These are phyloP conservation scores for Mrakiaceae sp. DNA, from an alignment of 1,284 basidiomycete species.

Conservation along the genomic window DNA sequence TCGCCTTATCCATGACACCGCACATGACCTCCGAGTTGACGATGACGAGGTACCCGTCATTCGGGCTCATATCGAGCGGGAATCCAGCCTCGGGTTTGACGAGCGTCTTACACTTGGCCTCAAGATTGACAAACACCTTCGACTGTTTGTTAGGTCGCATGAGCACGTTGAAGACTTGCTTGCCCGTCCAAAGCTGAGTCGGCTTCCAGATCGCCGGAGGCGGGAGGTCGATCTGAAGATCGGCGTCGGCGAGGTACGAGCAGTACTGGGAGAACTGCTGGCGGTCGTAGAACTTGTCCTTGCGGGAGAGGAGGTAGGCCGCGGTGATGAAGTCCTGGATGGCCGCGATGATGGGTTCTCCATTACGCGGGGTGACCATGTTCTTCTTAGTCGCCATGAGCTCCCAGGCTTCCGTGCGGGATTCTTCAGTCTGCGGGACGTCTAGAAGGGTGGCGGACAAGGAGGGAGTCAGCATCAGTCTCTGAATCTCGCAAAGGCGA, in stretches of 20 bases:
- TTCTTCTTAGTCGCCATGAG: slow-evolving; percentile 98
- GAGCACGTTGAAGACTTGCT: slow-evolving; percentile 92
- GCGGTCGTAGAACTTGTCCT: slow-evolving; percentile 88
- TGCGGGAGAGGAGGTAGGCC: slow-evolving; percentile 84
- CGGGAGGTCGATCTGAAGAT: slow-evolving; percentile 87
- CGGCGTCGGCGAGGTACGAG: slow-evolving; percentile 85
- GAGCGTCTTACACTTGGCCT: slow-evolving; percentile 89
- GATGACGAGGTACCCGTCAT: slow-evolving; percentile 96
- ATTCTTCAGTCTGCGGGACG: slow-evolving; percentile 98
- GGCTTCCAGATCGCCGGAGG: slow-evolving; percentile 94
- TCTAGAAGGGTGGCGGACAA: slow-evolving; percentile 43
- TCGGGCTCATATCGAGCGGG: slow-evolving; percentile 77
- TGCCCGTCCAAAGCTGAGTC: slow-evolving; percentile 89
- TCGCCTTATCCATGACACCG: slow-evolving; percentile 97
- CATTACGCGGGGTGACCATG: slow-evolving; percentile 91
- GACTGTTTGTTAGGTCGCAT: slow-evolving; percentile 87
- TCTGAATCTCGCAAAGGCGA: too few relatives aligned
- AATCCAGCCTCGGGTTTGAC: slow-evolving; percentile 58
- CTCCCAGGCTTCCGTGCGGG: slow-evolving; percentile 90
- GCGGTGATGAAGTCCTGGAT: slow-evolving; percentile 99
- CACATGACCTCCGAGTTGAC: slow-evolving; percentile 99
- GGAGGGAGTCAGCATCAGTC: background rate
- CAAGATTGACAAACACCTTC: slow-evolving; percentile 83
- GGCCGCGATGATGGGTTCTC: slow-evolving; percentile 95
- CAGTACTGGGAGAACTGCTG: slow-evolving; percentile 94